Base-by-base conservation (phyloP, 2,329 filamentous ascomycete species). In the Beauveria scarabaeidicola region DNA sequence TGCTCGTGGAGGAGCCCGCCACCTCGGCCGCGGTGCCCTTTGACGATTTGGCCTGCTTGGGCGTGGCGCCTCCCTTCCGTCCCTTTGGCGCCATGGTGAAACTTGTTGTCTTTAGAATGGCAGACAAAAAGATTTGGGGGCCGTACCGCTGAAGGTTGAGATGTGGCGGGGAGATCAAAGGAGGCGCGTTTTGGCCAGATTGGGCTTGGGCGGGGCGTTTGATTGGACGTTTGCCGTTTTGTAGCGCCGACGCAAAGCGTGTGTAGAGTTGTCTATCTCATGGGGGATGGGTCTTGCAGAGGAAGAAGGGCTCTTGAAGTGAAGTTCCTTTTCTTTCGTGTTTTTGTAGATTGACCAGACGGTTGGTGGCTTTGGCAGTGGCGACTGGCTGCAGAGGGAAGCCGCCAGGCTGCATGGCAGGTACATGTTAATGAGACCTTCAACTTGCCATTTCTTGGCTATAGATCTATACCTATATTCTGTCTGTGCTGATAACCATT, bases 1-100 rank as follows among this genome's bases (percentile, higher is more conserved):
- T 74, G 57, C 73, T 73, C 0, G 70, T 15, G 4, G 47, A 27
- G n/a, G 56, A 17, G 25, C n/a, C 17, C 1, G 32, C 19, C 21
- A 38, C 13, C 6, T 17, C 23, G 43, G 21, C 29, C 38, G n/a
- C 29, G 11, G 41, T 27, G 25, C 15, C 21, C 13, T 40, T 38
- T n/a, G 47, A 32, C 23, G 57, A 40, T 21, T 52, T 53, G 41
- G 57, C 50, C 57, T 59, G 57, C 57, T 53, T 59, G 4, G 57
- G 43, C 43, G 50, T 25, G 15, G 17, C 50, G 32, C 50, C 57
- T 10, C 40, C 50, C 25, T 48, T 52, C 25, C 50, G 27, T 29
- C 15, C 29, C 50, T 53, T 59, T 9, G 15, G 21, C 43, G 50
- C 50, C 57, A 59, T 59, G 50, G 15, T 48, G 44, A 19, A 27